phyloP scores from a whole-genome alignment of 148 eudicot species.

The Bassia scoparia region DNA sequence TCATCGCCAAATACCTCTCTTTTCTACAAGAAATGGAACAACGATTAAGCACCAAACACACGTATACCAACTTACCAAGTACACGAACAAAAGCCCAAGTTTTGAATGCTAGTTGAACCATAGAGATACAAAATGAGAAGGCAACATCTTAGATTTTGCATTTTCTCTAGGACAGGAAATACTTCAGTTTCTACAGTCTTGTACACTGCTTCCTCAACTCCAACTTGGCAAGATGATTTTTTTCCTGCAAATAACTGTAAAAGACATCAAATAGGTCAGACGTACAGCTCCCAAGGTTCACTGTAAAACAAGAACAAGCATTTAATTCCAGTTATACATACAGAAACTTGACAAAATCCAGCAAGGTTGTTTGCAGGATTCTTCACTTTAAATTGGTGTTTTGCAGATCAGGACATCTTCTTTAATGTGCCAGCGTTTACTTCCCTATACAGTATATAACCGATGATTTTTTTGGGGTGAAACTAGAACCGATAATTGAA shows the following conservation, averaged over 20 bases:
- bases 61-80: no score
- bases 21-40: no score
- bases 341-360: constrained; percentile 69
- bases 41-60: no score
- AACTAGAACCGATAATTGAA: constrained; percentile 59
- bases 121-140: background rate
- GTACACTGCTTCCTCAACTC: constrained; percentile 55
- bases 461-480: no score
- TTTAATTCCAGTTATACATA: constrained; percentile 29
- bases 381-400: constrained; percentile 46
- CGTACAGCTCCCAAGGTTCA: constrained; percentile 7
- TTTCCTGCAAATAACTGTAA: constrained; percentile 43
- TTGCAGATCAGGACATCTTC: constrained; percentile 27
- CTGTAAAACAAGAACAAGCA: constrained; percentile 3
- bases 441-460: constrained; percentile 80
- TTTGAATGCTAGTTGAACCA: constrained; percentile 2
- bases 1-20: no score
- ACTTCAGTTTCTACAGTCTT: constrained; percentile 54
- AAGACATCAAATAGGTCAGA: constrained; percentile 11
- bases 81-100: background rate
- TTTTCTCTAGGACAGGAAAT: constrained; percentile 71
- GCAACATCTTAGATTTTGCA: constrained; percentile 45
- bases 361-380: constrained; percentile 89
- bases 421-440: constrained; percentile 34
- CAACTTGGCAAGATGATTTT: constrained; percentile 50